Base-by-base conservation (phyloP, 148 eudicot species). In the Talinum fruticosum region DNA sequence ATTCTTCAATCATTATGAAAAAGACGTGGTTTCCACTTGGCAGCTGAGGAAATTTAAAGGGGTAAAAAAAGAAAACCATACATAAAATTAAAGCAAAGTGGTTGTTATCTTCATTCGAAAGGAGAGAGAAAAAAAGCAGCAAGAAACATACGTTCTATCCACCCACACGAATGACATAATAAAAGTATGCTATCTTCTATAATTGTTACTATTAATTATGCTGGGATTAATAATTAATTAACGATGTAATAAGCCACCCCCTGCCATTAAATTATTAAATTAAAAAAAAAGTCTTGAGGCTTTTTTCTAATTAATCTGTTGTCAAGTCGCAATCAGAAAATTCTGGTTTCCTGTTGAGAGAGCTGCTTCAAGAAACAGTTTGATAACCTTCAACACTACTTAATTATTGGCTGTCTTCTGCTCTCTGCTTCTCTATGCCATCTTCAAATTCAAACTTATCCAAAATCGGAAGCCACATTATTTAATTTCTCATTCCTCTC, bases 1-100 rank as follows among this genome's bases (percentile, higher is more conserved):
- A 28, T 28, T 28, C 19, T 65, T 13, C 23, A 66, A 7, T 6
- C 2, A 14, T 29, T 66, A 4, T 66, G 69, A 66, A 3, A 32
- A 15, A 32, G 69, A 66, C 34, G 69, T 66, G 69, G 36, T 66
- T 66, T 66, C 69, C 69, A 66, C 35, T 62, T 66, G 24, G 24
- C 4, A 2, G 7, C 4, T 16, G 4, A 54, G 2, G 61, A 1
- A 54, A n/a, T n/a, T n/a, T n/a, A n/a, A n/a, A n/a, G n/a, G n/a
- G n/a, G n/a, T n/a, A n/a, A 19, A 7, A 7, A 21, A 54, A 18
- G 19, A 54, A 54, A 18, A 18, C 4, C 7, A 32, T 14, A 12
- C 1, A 33, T 12, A 66, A 14, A 14, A 66, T 29, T 66, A 6
- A 32, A 30, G 37, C 69, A 66, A 66, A 13, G 69, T 32, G 33